Conservation (phyloP, 1,139 yeast species). For the Nakaseomyces uthaithaninus region DNA sequence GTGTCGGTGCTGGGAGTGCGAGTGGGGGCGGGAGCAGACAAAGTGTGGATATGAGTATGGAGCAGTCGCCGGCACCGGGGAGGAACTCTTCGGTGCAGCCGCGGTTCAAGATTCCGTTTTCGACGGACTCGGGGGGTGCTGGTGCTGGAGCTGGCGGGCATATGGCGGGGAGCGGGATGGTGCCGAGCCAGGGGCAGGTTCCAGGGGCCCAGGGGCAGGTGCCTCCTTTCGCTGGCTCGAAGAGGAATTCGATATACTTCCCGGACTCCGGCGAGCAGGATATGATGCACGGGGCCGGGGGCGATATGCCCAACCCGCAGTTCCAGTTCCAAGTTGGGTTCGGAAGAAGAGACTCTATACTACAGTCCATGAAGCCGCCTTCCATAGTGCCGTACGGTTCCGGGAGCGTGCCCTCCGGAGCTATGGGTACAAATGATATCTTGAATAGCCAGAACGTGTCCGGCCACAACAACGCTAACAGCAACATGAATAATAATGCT, state of each 20-base stretch:
- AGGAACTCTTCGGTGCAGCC: conserved; percentile 11
- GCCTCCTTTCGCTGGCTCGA: conserved; percentile 2
- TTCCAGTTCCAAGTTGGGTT: conserved; percentile 5
- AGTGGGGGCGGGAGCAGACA: no score
- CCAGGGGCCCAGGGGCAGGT: background rate
- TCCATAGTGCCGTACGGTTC: conserved; percentile 6
- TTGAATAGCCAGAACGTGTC: conserved; percentile 13
- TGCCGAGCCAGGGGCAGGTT: background rate
- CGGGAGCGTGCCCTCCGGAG: conserved; percentile 10
- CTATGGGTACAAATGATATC: conserved; percentile 7
- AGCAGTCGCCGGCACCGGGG: conserved; percentile 10
- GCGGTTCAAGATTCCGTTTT: conserved; percentile 32
- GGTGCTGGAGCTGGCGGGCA: background rate
- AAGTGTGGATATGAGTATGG: conserved; percentile 5
- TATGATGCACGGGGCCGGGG: background rate
- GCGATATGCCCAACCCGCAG: conserved; percentile 2
- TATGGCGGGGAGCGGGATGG: background rate
- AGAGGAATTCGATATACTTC: conserved; percentile 5
- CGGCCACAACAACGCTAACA: conserved; percentile 16
- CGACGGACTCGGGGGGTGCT: conserved; percentile 11
- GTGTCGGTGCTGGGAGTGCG: no score
- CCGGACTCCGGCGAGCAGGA: background rate
- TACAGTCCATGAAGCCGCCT: conserved; percentile 5
- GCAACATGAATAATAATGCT: conserved; percentile 15
- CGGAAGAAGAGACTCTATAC: conserved; percentile 1